Evolutionary conservation across 2,329 filamentous ascomycete genomes (phyloP).

Genomic region (Ophiostoma australiae): DNA sequence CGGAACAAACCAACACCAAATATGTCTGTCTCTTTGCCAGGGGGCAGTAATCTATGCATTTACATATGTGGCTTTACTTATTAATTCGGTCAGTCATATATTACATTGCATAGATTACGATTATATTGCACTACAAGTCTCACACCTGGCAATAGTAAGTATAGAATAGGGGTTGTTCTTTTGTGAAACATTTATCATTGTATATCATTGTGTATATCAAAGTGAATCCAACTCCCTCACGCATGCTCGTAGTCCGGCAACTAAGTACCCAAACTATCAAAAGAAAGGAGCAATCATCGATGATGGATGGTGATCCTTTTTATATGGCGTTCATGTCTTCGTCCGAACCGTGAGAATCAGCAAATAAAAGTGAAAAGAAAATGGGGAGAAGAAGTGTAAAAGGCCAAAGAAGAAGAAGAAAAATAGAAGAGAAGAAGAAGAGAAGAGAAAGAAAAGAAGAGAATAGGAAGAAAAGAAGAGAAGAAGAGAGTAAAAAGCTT

Average conservation of each 20-base stretch:
- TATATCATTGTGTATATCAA: slow-evolving; percentile 22
- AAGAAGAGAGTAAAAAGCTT: not conserved
- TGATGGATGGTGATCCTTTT: slow-evolving; percentile 4
- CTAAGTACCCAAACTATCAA: too few relatives aligned
- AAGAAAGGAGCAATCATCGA: not conserved
- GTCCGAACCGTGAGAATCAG: slow-evolving; percentile 11
- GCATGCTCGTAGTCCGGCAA: slow-evolving; percentile 20
- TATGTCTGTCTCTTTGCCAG: too few relatives aligned
- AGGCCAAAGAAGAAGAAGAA: not conserved
- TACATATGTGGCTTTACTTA: too few relatives aligned
- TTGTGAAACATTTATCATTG: slow-evolving; percentile 8
- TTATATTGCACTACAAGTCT: too few relatives aligned
- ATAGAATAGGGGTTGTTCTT: not conserved
- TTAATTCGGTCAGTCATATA: not conserved
- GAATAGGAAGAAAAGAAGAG: not conserved
- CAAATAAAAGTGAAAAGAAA: not conserved
- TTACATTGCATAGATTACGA: not conserved
- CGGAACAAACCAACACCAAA: too few relatives aligned
- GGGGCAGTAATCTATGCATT: not conserved
- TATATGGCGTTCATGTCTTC: slow-evolving; percentile 11
- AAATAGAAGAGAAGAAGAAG: slow-evolving; percentile 7
- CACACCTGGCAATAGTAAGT: not conserved
- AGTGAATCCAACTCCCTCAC: slow-evolving; percentile 22
- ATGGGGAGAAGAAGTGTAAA: not conserved
- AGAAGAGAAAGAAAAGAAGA: slow-evolving; percentile 10